Evolutionary conservation across 2,329 filamentous ascomycete genomes (phyloP).

Genomic region (Ophiostoma triangulosporum): DNA sequence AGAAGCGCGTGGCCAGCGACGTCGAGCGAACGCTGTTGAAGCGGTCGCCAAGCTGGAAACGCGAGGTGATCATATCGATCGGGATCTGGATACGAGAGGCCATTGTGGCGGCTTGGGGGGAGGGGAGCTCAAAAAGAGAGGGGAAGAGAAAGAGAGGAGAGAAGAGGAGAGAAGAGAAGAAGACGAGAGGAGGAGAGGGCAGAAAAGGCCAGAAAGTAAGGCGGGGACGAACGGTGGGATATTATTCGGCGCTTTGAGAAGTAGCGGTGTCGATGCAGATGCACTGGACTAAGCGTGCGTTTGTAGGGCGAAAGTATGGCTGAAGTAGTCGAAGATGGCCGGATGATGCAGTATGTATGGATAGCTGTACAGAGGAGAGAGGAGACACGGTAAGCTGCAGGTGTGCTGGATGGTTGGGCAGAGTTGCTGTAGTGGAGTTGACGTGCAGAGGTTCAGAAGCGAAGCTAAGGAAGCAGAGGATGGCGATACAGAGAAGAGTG

Average conservation of each 20-base stretch:
- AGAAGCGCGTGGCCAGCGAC: slow-evolving; percentile 68
- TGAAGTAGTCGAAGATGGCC: background rate
- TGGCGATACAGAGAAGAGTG: background rate
- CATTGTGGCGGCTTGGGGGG: slow-evolving; percentile 35
- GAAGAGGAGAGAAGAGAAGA: background rate
- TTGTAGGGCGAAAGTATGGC: background rate
- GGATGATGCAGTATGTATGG: too few relatives aligned
- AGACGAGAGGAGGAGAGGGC: background rate
- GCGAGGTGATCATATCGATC: slow-evolving; percentile 78
- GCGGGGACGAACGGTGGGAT: background rate
- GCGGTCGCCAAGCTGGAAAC: slow-evolving; percentile 73
- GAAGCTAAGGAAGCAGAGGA: background rate
- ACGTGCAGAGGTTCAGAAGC: background rate
- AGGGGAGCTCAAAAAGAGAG: background rate
- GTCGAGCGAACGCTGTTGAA: slow-evolving; percentile 73
- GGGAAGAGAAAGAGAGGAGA: background rate
- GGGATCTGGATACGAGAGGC: slow-evolving; percentile 75
- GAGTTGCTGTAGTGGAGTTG: background rate
- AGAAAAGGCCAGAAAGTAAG: background rate
- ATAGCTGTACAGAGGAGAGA: background rate
- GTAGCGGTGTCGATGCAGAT: slow-evolving; percentile 10
- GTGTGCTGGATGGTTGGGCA: background rate
- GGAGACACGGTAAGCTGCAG: background rate
- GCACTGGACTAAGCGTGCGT: slow-evolving; percentile 5
- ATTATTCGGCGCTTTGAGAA: slow-evolving; percentile 5